A percentile compares a stretch with the other conserved stretches of the same genome.
These are phyloP conservation scores for Metschnikowia proteae DNA, from an alignment of 805 yeast species.

Conservation along the genomic window DNA sequence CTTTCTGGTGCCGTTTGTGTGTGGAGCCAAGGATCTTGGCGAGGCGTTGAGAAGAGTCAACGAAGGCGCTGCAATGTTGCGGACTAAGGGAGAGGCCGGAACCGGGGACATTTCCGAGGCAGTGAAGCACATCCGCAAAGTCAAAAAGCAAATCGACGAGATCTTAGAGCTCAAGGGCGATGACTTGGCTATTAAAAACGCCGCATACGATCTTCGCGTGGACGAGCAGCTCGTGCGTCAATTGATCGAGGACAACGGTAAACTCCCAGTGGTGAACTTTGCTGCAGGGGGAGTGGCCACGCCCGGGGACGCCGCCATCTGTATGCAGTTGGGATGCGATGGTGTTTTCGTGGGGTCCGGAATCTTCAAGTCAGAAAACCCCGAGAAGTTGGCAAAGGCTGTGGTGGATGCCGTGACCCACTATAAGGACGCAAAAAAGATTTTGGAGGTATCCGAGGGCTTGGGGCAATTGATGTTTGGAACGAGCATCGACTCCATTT, in stretches of 20 bases:
- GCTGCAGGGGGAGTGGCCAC: slow-evolving; percentile 91
- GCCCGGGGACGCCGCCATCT: slow-evolving; percentile 81
- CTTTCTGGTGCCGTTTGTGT: slow-evolving; percentile 73
- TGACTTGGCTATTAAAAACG: slow-evolving; percentile 34
- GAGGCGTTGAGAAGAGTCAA: slow-evolving; percentile 74
- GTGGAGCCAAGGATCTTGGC: slow-evolving; percentile 79
- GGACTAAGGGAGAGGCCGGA: slow-evolving; percentile 88
- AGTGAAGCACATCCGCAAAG: slow-evolving; percentile 64
- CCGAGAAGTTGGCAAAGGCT: slow-evolving; percentile 71
- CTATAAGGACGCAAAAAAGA: slow-evolving; percentile 54
- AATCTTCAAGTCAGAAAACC: slow-evolving; percentile 69
- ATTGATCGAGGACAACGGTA: slow-evolving; percentile 49
- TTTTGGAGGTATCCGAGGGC: slow-evolving; percentile 64
- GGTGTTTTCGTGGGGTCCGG: slow-evolving; percentile 80
- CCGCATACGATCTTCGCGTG: slow-evolving; percentile 58
- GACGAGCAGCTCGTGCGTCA: slow-evolving; percentile 51
- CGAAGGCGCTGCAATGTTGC: slow-evolving; percentile 85
- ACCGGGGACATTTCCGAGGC: slow-evolving; percentile 86
- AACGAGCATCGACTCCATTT: slow-evolving; percentile 44
- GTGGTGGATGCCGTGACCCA: slow-evolving; percentile 76
- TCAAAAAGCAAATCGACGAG: slow-evolving; percentile 52
- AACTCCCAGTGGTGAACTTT: slow-evolving; percentile 77
- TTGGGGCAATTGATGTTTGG: slow-evolving; percentile 80
- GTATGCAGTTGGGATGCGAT: slow-evolving; percentile 79
- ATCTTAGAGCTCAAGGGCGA: slow-evolving; percentile 38